Evolutionary conservation across 345 rosid genomes (phyloP).

Genomic region (Gossypium stocksii): DNA sequence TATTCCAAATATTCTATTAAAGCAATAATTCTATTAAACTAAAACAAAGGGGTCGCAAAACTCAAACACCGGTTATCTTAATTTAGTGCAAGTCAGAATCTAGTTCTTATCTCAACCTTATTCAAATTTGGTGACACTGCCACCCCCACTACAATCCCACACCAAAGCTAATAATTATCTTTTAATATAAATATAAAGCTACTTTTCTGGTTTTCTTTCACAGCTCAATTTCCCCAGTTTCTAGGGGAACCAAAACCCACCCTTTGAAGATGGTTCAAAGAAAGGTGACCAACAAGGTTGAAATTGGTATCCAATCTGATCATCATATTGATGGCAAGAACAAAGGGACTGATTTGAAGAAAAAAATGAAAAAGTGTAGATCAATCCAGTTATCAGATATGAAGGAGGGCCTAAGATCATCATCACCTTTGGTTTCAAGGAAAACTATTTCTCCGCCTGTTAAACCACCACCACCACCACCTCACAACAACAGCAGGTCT

Average conservation of each 20-base stretch:
- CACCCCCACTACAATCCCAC: neutral
- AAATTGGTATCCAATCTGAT: constrained; percentile 48
- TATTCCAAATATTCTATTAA: neutral
- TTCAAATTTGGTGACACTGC: constrained; percentile 23
- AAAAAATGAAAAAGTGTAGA: constrained; percentile 72
- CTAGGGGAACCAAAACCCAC: constrained; percentile 18
- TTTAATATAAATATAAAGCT: neutral
- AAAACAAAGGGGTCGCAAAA: constrained; percentile 23
- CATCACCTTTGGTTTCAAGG: constrained; percentile 29
- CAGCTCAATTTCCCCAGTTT: constrained; percentile 8
- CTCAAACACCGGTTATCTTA: neutral
- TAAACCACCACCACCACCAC: constrained; percentile 43
- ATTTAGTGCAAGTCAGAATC: constrained; percentile 28
- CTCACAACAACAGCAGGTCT: constrained; percentile 30
- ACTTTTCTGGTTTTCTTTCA: constrained; percentile 28
- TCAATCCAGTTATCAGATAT: constrained; percentile 47
- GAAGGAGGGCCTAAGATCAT: constrained; percentile 25
- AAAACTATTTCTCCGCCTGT: constrained; percentile 40
- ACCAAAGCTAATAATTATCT: too few relatives aligned
- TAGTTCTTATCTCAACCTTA: constrained; percentile 19
- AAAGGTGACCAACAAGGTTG: constrained; percentile 53
- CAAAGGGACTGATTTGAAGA: constrained; percentile 64
- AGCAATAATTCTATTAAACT: constrained; percentile 10
- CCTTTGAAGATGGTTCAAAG: constrained; percentile 75
- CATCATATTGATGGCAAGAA: constrained; percentile 52